Base-by-base conservation (phyloP, 139 green algal species). In the Nannochloris sp. region DNA sequence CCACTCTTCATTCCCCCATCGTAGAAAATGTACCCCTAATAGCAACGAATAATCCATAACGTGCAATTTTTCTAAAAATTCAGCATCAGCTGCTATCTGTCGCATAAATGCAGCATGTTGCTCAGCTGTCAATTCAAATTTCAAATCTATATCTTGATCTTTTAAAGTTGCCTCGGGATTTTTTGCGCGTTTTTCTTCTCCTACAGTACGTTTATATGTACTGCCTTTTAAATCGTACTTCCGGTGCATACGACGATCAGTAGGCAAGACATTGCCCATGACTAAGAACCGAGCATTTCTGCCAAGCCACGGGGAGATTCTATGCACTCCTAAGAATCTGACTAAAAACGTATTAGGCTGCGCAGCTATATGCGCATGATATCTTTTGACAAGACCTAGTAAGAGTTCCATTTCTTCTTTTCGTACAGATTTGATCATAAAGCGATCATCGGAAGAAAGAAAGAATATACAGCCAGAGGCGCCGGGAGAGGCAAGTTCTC, bases 211-310 rank as follows among this genome's bases (percentile, higher is more conserved):
- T 0, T 89, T 89, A n/a, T 82, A 66, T 23, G 81, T 91, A 29
- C 77, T 91, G 9, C 92, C 93, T 72, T 99, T 99, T 31, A 99
- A 77, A 73, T 98, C 93, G 64, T 85, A 99, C 42, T 81, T 84
- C 24, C 75, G 72, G 74, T 99, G 92, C 35, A 99, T 74, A 9
- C 78, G 84, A 39, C 95, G 74, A 61, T 96, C 87, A 2, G 87
- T 89, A 57, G 77, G 77, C 57, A 99, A 88, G 15, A 97, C 71
- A 74, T 97, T 99, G 67, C 65, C 80, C 93, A 99, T 97, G 1
- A 99, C 90, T 33, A 98, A 73, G 67, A 98, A 95, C 2, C 93
- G 84, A 45, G 93, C 83, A 79, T 77, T 78, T 19, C 64, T 36
- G 1, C 82, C 80, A 4, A 56, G 23, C 32, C 66, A 27, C 2